Evolutionary conservation across 1,139 yeast genomes (phyloP), one percentile per base, ranked within the genome.

Genomic region (Lodderomyces beijingensis): DNA sequence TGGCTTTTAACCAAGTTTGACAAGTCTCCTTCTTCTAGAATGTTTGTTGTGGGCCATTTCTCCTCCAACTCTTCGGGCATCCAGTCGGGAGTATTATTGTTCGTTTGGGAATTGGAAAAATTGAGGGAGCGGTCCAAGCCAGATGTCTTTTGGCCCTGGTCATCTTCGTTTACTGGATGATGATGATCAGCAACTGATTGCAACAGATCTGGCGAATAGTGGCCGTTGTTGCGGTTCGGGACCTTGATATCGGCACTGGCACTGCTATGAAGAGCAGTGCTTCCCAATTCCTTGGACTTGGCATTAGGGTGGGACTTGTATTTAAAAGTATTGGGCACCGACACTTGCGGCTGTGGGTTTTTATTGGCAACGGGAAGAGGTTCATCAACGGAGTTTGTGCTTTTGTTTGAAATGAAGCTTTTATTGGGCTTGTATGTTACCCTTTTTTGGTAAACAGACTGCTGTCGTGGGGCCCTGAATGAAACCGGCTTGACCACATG

Each of bases 281-380:
- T n/a, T n/a, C n/a, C n/a, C 13, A 47, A 49, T 4, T 53, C 41
- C 42, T 66, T 68, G 0, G 74, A 61, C 36, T 50, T 58, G 16
- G 74, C 74, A 43, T 66, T 68, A 7, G 74, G 72, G 41, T 65
- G 70, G 8, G 69, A 61, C 40, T 67, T 68, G 43, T 66, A 59
- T 36, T 65, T 59, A 51, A 68, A 68, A 1, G 74, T 68, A 41
- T 68, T 68, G 17, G 74, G 74, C 14, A 65, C 62, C 3, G 71
- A 63, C 8, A 46, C 49, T 3, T 57, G 42, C 2, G 59, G 54
- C 7, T 61, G 53, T 13, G 36, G 24, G 12, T 23, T 11, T 14
- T 23, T 23, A 12, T 9, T 19, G n/a, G n/a, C n/a, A n/a, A n/a
- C n/a, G n/a, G n/a, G n/a, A 25, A 13, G 5, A 25, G 12, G 16